phyloP scores from a whole-genome alignment of 805 yeast genomes.

The Deakozyma indianensis region DNA sequence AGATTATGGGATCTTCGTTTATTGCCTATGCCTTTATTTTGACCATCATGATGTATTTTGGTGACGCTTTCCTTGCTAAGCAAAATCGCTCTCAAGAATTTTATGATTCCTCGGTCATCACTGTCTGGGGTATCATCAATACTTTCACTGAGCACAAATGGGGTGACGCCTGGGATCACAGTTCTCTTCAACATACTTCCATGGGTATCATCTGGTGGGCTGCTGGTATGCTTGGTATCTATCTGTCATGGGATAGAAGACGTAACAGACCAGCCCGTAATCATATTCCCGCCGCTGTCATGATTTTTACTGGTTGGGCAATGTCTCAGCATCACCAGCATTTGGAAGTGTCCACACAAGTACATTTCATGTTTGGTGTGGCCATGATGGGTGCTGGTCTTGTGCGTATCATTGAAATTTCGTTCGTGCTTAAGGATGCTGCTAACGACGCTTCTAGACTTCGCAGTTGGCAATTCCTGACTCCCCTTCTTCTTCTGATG shows the following conservation, averaged over 20 bases:
- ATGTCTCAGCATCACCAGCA: slow-evolving; percentile 84
- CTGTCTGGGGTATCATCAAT: slow-evolving; percentile 83
- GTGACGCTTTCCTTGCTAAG: slow-evolving; percentile 39
- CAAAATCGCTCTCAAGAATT: slow-evolving; percentile 59
- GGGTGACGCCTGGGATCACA: slow-evolving; percentile 89
- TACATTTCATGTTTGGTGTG: slow-evolving; percentile 76
- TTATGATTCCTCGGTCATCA: slow-evolving; percentile 68
- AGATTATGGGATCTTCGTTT: slow-evolving; percentile 90
- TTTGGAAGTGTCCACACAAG: slow-evolving; percentile 64
- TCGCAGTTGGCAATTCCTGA: slow-evolving; percentile 67
- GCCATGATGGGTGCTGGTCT: slow-evolving; percentile 69
- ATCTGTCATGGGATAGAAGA: slow-evolving; percentile 46
- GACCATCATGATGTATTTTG: slow-evolving; percentile 50
- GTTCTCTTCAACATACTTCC: slow-evolving; percentile 88
- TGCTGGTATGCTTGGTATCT: slow-evolving; percentile 79
- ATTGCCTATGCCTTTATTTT: slow-evolving; percentile 65
- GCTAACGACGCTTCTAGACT: slow-evolving; percentile 30
- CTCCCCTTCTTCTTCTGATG: slow-evolving; percentile 66
- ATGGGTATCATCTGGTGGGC: slow-evolving; percentile 98
- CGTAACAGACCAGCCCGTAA: slow-evolving; percentile 36
- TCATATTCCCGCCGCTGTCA: slow-evolving; percentile 66
- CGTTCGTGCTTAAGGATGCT: slow-evolving; percentile 54
- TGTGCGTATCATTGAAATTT: slow-evolving; percentile 62
- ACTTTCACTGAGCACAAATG: slow-evolving; percentile 95
- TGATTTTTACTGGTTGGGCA: slow-evolving; percentile 84